Base-by-base conservation (phyloP, 352 stramenopile genomes). In the Phytophthora fragariae region DNA sequence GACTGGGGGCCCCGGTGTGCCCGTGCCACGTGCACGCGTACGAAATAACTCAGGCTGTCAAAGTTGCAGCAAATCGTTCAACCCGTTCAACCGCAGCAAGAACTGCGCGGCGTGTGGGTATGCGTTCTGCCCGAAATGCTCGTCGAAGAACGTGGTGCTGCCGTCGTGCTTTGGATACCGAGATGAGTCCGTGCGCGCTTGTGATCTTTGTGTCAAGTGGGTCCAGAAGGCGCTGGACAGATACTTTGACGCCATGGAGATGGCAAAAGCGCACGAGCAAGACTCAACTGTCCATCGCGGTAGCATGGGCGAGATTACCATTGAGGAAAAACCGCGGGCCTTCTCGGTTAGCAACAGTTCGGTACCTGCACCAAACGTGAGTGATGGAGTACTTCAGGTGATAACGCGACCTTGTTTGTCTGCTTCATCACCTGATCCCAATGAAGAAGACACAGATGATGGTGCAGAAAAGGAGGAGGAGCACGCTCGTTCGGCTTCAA, bases 201-300 rank as follows among this genome's bases (percentile, higher is more conserved):
- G 88, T 63, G 83, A 93, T 37, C 57, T 76, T 21, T 95, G 88
- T 70, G 70, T 70, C 1, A 41, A 41, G n/a, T 93, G 84, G 86
- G 86, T 95, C 21, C 86, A 93, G 60, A 83, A 80, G 35, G 84
- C 88, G 21, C 68, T 92, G 37, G 86, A 93, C 52, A 72, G 68
- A 15, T 92, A 91, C 33, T 91, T 93, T 72, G 83, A 92, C 29
- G 76, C 77, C 1, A 80, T 92, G 57, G 82, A 90, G 33, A 57
- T 86, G 27, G 41, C 79, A 3, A 83, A 70, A 66, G 56, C 35
- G 1, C 71, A 56, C 2, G 61, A 71, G 12, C 59, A 71, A 12
- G 73, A 75, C 19, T 49, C 59, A 1, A 31, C 61, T 19, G 35
- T 70, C 10, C 41, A 73, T 64, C 44, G 17, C 12, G 44, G 60